These are phyloP conservation scores for Trametes coccinea DNA, from an alignment of 768 basidiomycete genomes.

Conservation along the genomic window DNA sequence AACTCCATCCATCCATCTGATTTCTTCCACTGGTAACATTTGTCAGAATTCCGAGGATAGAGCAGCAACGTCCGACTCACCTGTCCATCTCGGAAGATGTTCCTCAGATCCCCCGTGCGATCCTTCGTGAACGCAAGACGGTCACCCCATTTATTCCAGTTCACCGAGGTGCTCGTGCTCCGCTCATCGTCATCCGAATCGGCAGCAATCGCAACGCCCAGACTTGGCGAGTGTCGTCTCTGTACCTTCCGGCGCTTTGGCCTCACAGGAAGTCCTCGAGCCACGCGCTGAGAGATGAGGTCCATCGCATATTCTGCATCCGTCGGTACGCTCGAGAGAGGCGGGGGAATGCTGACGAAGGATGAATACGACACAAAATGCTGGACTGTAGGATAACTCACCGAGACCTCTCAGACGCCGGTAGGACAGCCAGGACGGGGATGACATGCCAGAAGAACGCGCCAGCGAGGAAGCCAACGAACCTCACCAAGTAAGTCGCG, in stretches of 20 bases:
- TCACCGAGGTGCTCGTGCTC: constrained; percentile 29
- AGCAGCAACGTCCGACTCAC: constrained; percentile 31
- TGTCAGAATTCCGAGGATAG: background rate
- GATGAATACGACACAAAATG: background rate
- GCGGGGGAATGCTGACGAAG: constrained; percentile 33
- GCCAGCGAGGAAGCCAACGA: constrained; percentile 47
- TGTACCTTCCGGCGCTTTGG: constrained; percentile 26
- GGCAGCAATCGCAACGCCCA: background rate
- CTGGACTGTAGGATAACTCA: constrained; percentile 24
- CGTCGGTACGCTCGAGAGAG: constrained; percentile 57
- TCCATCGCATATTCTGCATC: constrained; percentile 74
- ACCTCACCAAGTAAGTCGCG: constrained; percentile 49
- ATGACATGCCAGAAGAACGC: constrained; percentile 62
- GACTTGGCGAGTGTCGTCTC: background rate
- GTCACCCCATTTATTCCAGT: constrained; percentile 61
- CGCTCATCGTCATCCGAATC: background rate
- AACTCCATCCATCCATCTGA: constrained; percentile 21
- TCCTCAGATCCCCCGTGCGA: constrained; percentile 41
- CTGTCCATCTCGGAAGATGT: constrained; percentile 37
- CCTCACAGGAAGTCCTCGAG: constrained; percentile 51
- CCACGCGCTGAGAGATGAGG: constrained; percentile 60
- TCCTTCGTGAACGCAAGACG: constrained; percentile 48
- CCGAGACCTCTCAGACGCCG: constrained; percentile 49
- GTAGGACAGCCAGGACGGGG: constrained; percentile 55
- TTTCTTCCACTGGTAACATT: constrained; percentile 26